Evolutionary conservation across 225 moss, liverwort and hornwort species (phyloP).

Genomic region (Polytrichum commune): DNA sequence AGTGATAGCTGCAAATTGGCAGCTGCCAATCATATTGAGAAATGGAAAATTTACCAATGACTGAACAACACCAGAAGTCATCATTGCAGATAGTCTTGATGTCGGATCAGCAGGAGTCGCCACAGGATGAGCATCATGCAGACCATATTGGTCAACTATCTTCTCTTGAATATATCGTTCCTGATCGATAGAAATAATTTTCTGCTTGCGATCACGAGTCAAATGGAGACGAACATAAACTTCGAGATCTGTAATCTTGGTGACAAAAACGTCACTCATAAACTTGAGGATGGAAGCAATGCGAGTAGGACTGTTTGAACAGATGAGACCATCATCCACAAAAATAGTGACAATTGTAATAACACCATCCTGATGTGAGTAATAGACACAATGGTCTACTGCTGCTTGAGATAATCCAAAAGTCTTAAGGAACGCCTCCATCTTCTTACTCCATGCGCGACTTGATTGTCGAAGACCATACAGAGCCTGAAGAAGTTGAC

Average conservation of each 20-base stretch:
- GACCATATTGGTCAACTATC: no score
- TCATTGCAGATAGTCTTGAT: neutral
- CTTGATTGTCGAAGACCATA: neutral
- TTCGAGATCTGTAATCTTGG: neutral
- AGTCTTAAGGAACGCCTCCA: neutral
- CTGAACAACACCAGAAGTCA: neutral
- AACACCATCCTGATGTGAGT: no score
- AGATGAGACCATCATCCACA: no score
- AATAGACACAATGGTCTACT: no score
- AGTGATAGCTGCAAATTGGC: no score
- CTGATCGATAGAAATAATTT: neutral
- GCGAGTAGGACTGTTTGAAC: no score
- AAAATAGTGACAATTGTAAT: no score
- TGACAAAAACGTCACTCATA: no score
- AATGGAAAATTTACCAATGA: neutral
- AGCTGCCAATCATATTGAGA: no score
- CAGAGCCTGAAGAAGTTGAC: neutral
- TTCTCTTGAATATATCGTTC: no score
- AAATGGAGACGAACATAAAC: neutral
- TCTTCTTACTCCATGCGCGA: neutral
- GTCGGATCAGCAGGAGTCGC: neutral
- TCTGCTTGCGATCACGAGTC: neutral
- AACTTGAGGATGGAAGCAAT: no score
- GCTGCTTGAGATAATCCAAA: neutral
- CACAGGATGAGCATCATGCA: neutral